Percentiles rank a stretch among this genome's conserved stretches.
phyloP scores from a whole-genome alignment of 2,329 filamentous ascomycete genomes.

The Aureobasidium lini region DNA sequence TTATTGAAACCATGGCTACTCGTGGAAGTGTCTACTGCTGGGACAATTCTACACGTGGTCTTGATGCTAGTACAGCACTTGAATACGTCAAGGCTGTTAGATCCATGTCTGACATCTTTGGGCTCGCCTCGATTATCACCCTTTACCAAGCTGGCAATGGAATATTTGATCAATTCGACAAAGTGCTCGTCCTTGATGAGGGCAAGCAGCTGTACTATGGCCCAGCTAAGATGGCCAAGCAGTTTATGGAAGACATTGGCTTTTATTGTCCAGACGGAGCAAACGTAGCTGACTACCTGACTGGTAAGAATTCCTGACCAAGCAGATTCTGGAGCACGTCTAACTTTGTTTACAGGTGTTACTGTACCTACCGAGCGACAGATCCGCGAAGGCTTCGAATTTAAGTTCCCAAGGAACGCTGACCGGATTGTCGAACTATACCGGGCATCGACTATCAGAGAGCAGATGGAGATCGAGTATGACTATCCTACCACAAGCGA shows the following conservation, averaged over 20 bases:
- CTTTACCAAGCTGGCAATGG: constrained; percentile 80
- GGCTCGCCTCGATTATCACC: constrained; percentile 76
- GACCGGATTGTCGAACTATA: constrained; percentile 42
- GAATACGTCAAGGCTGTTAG: constrained; percentile 42
- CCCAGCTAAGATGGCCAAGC: constrained; percentile 56
- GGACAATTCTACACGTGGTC: constrained; percentile 42
- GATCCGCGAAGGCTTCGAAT: constrained; percentile 36
- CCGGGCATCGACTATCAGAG: constrained; percentile 29
- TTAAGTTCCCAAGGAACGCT: constrained; percentile 40
- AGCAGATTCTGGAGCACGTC: constrained; percentile 39
- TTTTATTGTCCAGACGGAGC: constrained; percentile 68
- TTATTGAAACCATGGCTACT: constrained; percentile 43
- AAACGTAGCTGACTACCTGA: constrained; percentile 75
- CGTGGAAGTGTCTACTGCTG: constrained; percentile 32
- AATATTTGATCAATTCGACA: constrained; percentile 58
- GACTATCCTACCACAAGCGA: constrained; percentile 40
- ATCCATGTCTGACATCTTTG: constrained; percentile 70
- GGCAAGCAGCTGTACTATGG: constrained; percentile 73
- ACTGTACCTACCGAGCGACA: constrained; percentile 46
- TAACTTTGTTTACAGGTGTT: constrained; percentile 31
- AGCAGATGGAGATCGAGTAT: constrained; percentile 38
- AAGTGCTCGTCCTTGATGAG: constrained; percentile 72
- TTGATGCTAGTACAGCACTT: constrained; percentile 44
- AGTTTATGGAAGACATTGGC: constrained; percentile 69
- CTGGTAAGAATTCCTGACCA: constrained; percentile 64